Evolutionary conservation across 208 protist genomes (phyloP).

Genomic region (Leishmania tropica): DNA sequence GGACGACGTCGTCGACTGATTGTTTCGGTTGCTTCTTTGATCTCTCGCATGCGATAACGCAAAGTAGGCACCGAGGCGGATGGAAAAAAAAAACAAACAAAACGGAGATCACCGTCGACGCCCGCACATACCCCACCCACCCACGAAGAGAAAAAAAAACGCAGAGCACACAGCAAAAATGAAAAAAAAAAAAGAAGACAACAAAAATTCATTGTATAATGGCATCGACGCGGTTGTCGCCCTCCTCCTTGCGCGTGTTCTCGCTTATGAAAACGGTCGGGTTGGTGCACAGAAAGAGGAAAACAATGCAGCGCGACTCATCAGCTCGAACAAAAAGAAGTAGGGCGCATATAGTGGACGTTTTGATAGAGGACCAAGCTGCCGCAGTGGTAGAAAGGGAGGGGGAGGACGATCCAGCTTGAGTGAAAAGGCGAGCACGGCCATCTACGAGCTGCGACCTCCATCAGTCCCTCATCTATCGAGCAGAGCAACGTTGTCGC

Average conservation of each 20-base stretch:
- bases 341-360: background rate
- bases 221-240: background rate
- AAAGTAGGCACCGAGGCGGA: too few species aligned
- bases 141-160: background rate
- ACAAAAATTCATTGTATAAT: background rate
- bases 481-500: background rate
- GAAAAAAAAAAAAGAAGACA: background rate
- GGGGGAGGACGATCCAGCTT: too few species aligned
- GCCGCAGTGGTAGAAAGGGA: background rate
- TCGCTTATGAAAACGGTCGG: background rate
- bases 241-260: background rate
- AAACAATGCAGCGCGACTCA: background rate
- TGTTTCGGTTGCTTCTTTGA: background rate
- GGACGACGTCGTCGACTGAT: background rate
- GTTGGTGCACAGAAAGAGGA: background rate
- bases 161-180: background rate
- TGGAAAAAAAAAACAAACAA: too few species aligned
- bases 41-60: background rate
- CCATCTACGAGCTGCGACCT: background rate
- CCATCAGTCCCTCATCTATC: background rate
- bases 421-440: background rate
- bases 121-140: too few species aligned
- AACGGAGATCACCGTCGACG: too few species aligned
- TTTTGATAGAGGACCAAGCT: background rate
- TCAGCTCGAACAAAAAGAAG: background rate